phyloP scores from a whole-genome alignment of 768 basidiomycete species.

The Rhodosporidiobolus odoratus region DNA sequence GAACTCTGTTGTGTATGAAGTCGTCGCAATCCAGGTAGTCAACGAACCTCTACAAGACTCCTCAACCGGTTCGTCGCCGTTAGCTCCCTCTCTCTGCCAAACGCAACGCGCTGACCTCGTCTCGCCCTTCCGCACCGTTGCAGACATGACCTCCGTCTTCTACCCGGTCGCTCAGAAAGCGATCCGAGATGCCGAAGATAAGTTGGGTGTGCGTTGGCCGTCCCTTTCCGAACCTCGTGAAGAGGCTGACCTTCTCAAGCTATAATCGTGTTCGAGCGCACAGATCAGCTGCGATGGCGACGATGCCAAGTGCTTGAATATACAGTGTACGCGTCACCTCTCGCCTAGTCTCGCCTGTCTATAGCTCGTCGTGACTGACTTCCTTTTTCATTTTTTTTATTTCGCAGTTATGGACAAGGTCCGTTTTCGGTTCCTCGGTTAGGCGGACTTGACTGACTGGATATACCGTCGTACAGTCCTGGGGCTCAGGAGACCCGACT shows the following conservation, averaged over 20 bases:
- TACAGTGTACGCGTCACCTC: slow-evolving; percentile 3
- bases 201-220: not conserved
- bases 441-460: too few relatives aligned
- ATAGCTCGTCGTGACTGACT: too few relatives aligned
- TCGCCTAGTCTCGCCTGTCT: not conserved
- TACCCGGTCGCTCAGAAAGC: slow-evolving; percentile 20
- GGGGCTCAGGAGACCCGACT: slow-evolving; percentile 8
- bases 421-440: not conserved
- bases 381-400: not conserved
- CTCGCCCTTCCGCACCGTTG: not conserved
- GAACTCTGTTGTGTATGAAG: too few relatives aligned
- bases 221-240: too few relatives aligned
- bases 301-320: slow-evolving; percentile 7
- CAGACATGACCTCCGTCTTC: slow-evolving; percentile 13
- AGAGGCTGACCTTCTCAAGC: not conserved
- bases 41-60: slow-evolving; percentile 19
- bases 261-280: not conserved
- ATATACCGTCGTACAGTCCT: too few relatives aligned
- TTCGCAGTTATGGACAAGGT: slow-evolving; percentile 13
- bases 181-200: slow-evolving; percentile 13
- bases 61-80: not conserved
- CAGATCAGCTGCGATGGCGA: slow-evolving; percentile 17
- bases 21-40: slow-evolving; percentile 13
- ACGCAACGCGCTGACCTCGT: too few relatives aligned
- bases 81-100: not conserved